Evolutionary conservation across 176 grass and related monocot genomes (phyloP).

Genomic region (Dendrocalamus sinicus): DNA sequence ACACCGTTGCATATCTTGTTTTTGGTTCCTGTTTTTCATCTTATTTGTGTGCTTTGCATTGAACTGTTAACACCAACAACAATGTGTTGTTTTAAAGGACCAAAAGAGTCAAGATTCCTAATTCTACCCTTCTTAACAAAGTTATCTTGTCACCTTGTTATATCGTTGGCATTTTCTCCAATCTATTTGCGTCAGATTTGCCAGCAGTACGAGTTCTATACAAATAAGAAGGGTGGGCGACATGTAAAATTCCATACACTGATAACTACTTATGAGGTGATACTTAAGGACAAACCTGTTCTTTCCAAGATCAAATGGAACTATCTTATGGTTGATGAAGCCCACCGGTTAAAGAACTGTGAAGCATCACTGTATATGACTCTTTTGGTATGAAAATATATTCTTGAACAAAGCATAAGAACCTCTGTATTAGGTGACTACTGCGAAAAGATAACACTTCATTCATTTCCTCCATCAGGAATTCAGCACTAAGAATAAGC

Average conservation of each 20-base stretch:
- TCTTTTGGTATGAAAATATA: conserved; percentile 72
- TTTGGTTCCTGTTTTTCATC: conserved; percentile 15
- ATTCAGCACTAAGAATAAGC: conserved; percentile 98
- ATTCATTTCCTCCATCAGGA: conserved; percentile 54
- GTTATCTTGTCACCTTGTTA: conserved; percentile 13
- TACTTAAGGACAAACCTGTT: conserved; percentile 94
- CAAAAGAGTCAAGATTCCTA: conserved; percentile 8
- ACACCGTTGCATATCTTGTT: not conserved
- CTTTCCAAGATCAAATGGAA: conserved; percentile 98
- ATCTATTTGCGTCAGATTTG: conserved; percentile 67
- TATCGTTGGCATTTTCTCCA: not conserved
- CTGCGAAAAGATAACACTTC: conserved; percentile 26
- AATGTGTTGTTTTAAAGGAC: not conserved
- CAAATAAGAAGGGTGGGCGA: conserved; percentile 78
- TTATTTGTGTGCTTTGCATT: conserved; percentile 16
- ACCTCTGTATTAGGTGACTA: not conserved
- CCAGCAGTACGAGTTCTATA: conserved; percentile 84
- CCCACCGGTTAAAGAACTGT: conserved; percentile 93
- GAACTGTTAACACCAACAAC: not conserved
- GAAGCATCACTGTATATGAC: conserved; percentile 94
- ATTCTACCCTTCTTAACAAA: not conserved
- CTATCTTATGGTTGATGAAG: conserved; percentile 99
- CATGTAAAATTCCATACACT: conserved; percentile 87
- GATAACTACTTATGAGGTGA: conserved; percentile 98
- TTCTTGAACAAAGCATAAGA: conserved; percentile 23